phyloP scores from a whole-genome alignment of 139 green algal species.

The Coccomyxa sp. region DNA sequence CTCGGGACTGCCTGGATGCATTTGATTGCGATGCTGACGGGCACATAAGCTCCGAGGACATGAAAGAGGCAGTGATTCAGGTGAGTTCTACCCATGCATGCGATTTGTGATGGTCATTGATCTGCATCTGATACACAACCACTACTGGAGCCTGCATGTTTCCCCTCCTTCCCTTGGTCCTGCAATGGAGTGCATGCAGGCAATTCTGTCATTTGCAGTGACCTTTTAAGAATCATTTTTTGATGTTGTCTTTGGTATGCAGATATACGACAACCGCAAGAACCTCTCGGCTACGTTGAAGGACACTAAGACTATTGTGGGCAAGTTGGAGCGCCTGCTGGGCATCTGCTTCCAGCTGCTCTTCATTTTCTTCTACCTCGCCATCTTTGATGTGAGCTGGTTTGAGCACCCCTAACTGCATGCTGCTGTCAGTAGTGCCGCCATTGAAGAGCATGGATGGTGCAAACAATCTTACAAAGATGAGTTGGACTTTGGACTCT shows the following conservation, averaged over 20 bases:
- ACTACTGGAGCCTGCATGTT: no score
- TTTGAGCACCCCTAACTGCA: background rate
- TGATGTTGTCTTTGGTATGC: background rate
- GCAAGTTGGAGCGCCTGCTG: constrained; percentile 64
- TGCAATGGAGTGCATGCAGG: background rate
- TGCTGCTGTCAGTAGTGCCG: background rate
- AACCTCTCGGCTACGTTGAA: constrained; percentile 69
- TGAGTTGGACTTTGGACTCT: background rate
- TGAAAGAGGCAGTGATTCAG: background rate
- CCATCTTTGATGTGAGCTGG: constrained; percentile 39
- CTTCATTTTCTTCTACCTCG: constrained; percentile 51
- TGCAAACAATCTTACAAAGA: no score
- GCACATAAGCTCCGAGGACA: constrained; percentile 17
- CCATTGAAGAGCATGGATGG: no score
- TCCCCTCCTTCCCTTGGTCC: background rate
- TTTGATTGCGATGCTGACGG: constrained; percentile 50
- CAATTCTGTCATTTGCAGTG: background rate
- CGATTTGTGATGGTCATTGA: no score
- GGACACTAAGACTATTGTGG: constrained; percentile 62
- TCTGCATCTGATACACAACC: no score
- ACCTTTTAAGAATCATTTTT: background rate
- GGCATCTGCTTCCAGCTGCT: constrained; percentile 36
- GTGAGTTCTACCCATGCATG: background rate
- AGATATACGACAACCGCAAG: constrained; percentile 43
- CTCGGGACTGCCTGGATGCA: constrained; percentile 34